These are phyloP conservation scores for Penicillium psychrofluorescens DNA, from an alignment of 495 filamentous ascomycete species.

Conservation along the genomic window DNA sequence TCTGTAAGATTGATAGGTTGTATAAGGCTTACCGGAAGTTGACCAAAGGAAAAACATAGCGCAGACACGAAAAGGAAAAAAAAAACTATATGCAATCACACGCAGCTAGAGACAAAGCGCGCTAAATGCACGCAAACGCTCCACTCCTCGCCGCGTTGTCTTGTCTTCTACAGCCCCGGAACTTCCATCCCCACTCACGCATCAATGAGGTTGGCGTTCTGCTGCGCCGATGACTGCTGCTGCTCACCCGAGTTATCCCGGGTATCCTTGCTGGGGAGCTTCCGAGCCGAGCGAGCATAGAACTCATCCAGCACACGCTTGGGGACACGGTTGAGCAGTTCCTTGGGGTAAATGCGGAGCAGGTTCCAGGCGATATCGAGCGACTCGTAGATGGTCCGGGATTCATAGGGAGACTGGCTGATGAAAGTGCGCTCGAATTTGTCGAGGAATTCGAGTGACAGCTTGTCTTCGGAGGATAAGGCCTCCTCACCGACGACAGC, in stretches of 20 bases:
- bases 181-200: conserved; percentile 11
- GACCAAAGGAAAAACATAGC: not conserved
- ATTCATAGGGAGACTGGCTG: conserved; percentile 85
- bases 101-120: not conserved
- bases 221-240: conserved; percentile 37
- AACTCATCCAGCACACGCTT: conserved; percentile 89
- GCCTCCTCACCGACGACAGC: conserved; percentile 98
- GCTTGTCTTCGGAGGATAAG: conserved; percentile 89
- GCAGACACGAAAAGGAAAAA: conserved; percentile 6
- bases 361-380: conserved; percentile 94
- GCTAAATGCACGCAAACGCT: too few relatives aligned
- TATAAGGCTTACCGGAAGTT: not conserved
- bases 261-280: conserved; percentile 57
- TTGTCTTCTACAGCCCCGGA: not conserved
- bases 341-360: conserved; percentile 93
- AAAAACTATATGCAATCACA: conserved; percentile 12
- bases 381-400: conserved; percentile 80
- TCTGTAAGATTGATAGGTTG: not conserved
- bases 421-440: conserved; percentile 97
- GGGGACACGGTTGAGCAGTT: conserved; percentile 94
- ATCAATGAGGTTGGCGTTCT: conserved; percentile 59
- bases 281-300: conserved; percentile 65
- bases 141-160: too few relatives aligned
- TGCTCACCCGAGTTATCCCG: conserved; percentile 59
- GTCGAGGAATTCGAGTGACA: conserved; percentile 95